These are phyloP conservation scores for Potentilla sterilis DNA, from an alignment of 306 rosid species.

Conservation along the genomic window DNA sequence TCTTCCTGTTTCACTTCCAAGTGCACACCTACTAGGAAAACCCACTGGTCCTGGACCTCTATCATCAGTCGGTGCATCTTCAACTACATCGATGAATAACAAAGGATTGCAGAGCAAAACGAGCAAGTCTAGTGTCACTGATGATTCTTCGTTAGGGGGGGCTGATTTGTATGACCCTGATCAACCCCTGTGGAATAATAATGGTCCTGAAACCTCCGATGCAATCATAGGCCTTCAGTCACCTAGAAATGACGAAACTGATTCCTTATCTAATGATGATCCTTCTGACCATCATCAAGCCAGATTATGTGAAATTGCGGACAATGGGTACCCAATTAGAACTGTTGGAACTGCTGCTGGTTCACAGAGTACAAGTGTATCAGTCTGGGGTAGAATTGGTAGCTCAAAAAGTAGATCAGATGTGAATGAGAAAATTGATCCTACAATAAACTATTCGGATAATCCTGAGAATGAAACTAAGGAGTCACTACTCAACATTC, in stretches of 20 bases:
- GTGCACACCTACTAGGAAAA: slow-evolving; percentile 68
- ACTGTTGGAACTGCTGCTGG: slow-evolving; percentile 46
- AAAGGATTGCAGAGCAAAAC: slow-evolving; percentile 63
- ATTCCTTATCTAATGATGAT: slow-evolving; percentile 53
- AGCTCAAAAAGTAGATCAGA: slow-evolving; percentile 63
- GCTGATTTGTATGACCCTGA: slow-evolving; percentile 98
- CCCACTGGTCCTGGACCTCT: slow-evolving; percentile 72
- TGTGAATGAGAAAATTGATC: slow-evolving; percentile 55
- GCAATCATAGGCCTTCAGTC: slow-evolving; percentile 55
- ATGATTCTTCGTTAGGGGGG: slow-evolving; percentile 63
- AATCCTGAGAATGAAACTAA: slow-evolving; percentile 55
- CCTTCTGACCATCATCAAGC: slow-evolving; percentile 40
- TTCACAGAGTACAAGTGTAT: slow-evolving; percentile 54
- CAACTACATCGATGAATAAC: slow-evolving; percentile 55
- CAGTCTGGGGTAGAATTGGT: slow-evolving; percentile 91
- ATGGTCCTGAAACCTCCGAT: slow-evolving; percentile 67
- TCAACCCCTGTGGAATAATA: slow-evolving; percentile 96
- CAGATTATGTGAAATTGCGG: slow-evolving; percentile 39
- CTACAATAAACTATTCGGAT: slow-evolving; percentile 47
- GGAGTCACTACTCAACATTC: slow-evolving; percentile 45
- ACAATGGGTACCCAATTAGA: slow-evolving; percentile 53
- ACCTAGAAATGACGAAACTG: slow-evolving; percentile 67
- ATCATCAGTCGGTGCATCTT: slow-evolving; percentile 57
- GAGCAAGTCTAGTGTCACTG: slow-evolving; percentile 55
- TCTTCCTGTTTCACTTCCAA: slow-evolving; percentile 93